These are phyloP conservation scores for Aspergillus fructus DNA, from an alignment of 2,329 filamentous ascomycete species.

Conservation along the genomic window DNA sequence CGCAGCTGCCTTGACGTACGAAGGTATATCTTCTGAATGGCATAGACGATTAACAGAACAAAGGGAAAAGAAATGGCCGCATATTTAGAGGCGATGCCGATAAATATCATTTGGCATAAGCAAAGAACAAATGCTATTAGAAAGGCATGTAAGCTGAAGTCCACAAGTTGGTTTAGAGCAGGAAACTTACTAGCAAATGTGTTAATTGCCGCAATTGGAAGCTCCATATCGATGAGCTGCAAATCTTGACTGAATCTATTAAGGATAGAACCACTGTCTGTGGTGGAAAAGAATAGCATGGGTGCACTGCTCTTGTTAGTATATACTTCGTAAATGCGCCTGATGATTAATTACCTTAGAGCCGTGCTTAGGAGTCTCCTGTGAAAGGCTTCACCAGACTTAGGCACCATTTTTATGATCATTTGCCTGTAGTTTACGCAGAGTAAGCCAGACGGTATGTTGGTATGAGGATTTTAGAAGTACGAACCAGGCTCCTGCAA, in stretches of 20 bases:
- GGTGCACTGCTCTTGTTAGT: conserved; percentile 30
- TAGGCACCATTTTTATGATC: conserved; percentile 55
- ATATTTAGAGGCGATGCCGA: conserved; percentile 49
- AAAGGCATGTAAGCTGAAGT: neutral
- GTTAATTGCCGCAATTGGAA: conserved; percentile 43
- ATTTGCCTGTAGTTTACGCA: conserved; percentile 39
- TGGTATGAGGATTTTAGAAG: neutral
- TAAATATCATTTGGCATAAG: conserved; percentile 50
- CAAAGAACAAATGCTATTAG: conserved; percentile 26
- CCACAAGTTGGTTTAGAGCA: neutral
- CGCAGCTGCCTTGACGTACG: conserved; percentile 61
- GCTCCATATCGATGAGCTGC: conserved; percentile 45
- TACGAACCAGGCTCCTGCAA: conserved; percentile 37
- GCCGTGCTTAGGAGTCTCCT: conserved; percentile 49
- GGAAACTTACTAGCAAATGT: conserved; percentile 34
- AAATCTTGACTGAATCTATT: conserved; percentile 49
- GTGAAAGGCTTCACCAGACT: conserved; percentile 53
- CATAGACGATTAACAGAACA: conserved; percentile 47
- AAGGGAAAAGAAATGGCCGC: conserved; percentile 53
- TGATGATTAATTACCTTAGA: conserved; percentile 33
- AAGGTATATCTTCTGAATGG: conserved; percentile 59
- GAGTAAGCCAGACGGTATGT: neutral
- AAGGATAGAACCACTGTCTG: conserved; percentile 41
- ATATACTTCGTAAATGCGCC: conserved; percentile 24
- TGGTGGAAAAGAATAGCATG: conserved; percentile 44